Evolutionary conservation across 164 flowering plant genomes (phyloP).

Genomic region (Vitis labrusca): DNA sequence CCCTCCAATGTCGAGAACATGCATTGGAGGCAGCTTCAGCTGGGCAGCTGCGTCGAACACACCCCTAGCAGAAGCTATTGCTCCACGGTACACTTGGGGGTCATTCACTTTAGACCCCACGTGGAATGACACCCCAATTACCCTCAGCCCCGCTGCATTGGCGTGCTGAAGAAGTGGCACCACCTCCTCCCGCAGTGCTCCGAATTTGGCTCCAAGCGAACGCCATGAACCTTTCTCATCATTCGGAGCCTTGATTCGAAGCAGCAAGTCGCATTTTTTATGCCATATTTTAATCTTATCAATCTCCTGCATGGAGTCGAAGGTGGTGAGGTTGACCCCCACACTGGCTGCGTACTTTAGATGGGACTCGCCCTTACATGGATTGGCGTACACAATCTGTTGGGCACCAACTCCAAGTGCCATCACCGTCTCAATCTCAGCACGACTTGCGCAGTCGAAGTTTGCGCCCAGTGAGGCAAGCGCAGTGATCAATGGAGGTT

Average conservation of each 20-base stretch:
- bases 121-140: not conserved
- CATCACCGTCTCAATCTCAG: conserved; percentile 8
- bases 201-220: not conserved
- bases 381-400: conserved; percentile 3
- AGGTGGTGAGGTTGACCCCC: conserved; percentile 3
- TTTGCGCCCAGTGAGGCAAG: conserved; percentile 17
- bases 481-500: conserved; percentile 1
- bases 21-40: not conserved
- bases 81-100: not conserved
- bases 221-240: not conserved
- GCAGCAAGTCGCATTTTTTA: not conserved
- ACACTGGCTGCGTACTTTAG: conserved; percentile 9
- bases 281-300: conserved; percentile 11
- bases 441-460: conserved; percentile 16
- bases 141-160: not conserved
- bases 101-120: not conserved
- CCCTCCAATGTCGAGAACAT: not conserved
- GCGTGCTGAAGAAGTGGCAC: not conserved
- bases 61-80: not conserved
- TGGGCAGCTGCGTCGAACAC: not conserved
- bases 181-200: conserved; percentile 2
- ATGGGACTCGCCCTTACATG: conserved; percentile 9
- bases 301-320: conserved; percentile 7
- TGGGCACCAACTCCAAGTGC: conserved; percentile 2
- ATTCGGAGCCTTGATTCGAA: not conserved